Evolutionary conservation across 2,329 filamentous ascomycete genomes (phyloP).

Genomic region (Sclerotinia nivalis): DNA sequence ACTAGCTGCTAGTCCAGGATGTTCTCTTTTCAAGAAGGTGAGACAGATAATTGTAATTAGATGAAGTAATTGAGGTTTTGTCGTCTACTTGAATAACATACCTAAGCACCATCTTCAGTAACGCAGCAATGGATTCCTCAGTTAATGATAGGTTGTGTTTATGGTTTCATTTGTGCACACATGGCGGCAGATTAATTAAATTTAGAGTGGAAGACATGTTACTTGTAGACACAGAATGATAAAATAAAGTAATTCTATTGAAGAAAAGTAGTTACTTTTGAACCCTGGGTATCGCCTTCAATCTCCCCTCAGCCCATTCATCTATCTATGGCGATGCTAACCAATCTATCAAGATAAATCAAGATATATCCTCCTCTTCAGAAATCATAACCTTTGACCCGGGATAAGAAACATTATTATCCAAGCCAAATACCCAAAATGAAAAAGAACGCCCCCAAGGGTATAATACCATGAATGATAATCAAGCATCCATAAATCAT

Average conservation of each 20-base stretch:
- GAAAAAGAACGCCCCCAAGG: conserved; percentile 18
- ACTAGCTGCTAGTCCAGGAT: background rate
- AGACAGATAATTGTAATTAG: background rate
- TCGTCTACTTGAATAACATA: no score
- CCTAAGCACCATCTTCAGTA: no score
- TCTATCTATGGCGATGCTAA: background rate
- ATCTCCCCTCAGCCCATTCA: background rate
- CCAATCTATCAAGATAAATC: background rate
- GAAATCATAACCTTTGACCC: background rate
- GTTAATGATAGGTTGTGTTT: no score
- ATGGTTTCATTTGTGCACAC: no score
- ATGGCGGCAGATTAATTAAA: no score
- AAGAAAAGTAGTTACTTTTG: conserved; percentile 2
- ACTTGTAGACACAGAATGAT: background rate
- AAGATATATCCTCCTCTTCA: background rate
- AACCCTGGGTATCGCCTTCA: conserved; percentile 8
- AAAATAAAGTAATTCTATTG: background rate
- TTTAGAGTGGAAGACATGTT: background rate
- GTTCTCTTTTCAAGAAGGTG: background rate
- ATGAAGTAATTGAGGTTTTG: no score
- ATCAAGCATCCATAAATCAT: conserved; percentile 13
- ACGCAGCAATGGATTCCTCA: no score
- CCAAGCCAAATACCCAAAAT: background rate
- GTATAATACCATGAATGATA: conserved; percentile 17
- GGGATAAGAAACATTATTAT: conserved; percentile 21